Evolutionary conservation across 208 protist genomes (phyloP).

Genomic region (Leishmania guyanensis): DNA sequence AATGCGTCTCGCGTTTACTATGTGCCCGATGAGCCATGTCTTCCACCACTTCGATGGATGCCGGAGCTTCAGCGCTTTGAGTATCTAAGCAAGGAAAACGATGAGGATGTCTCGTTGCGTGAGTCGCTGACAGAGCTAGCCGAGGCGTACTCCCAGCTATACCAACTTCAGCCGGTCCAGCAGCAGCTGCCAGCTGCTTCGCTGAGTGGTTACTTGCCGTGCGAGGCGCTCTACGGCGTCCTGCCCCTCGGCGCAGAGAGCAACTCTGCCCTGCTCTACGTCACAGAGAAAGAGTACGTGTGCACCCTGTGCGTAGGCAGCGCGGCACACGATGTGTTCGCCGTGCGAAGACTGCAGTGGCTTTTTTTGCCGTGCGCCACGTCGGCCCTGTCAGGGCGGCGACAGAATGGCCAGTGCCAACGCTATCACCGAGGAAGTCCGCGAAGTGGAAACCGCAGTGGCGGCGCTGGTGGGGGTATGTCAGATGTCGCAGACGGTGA

Average conservation of each 20-base stretch:
- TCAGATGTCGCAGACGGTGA: not conserved
- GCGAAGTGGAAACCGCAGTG: not conserved
- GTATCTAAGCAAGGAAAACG: constrained; percentile 29
- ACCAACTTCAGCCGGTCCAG: constrained; percentile 21
- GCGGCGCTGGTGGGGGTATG: too few species aligned
- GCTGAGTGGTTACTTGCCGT: constrained; percentile 32
- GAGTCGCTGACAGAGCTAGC: constrained; percentile 26
- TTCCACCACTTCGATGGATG: constrained; percentile 51
- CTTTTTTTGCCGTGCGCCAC: constrained; percentile 44
- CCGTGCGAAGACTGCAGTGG: constrained; percentile 56
- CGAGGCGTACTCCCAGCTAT: constrained; percentile 17
- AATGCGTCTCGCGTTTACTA: constrained; percentile 41
- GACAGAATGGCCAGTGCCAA: not conserved
- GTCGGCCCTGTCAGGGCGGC: constrained; percentile 1
- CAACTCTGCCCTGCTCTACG: constrained; percentile 69
- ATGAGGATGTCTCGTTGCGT: constrained; percentile 38
- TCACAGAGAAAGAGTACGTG: constrained; percentile 43
- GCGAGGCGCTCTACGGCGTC: constrained; percentile 74
- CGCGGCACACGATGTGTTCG: constrained; percentile 47
- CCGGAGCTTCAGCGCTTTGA: constrained; percentile 47
- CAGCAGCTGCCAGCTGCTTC: constrained; percentile 11
- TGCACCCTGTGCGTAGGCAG: constrained; percentile 25
- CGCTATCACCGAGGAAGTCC: not conserved
- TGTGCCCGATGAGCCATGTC: constrained; percentile 25
- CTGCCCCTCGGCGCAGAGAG: constrained; percentile 43